Conservation (phyloP, 2,329 filamentous ascomycete genomes). For the Fusarium scirpi region DNA sequence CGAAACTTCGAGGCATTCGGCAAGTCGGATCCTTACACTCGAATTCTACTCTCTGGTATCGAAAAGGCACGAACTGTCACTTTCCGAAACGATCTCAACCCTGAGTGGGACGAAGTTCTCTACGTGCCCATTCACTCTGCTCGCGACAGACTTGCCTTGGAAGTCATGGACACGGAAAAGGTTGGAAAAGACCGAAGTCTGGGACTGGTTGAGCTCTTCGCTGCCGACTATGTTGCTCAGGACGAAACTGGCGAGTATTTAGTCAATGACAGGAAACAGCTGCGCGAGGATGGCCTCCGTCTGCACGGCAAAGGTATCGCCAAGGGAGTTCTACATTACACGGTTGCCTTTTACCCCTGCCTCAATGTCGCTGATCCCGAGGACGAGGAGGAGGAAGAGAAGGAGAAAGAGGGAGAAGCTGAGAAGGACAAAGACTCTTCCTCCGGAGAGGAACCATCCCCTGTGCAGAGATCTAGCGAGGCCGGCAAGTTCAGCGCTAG, state of each 20-base stretch:
- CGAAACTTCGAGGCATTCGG: slow-evolving; percentile 95
- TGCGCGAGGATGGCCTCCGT: slow-evolving; percentile 75
- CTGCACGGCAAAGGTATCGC: slow-evolving; percentile 77
- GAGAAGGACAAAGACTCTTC: slow-evolving; percentile 32
- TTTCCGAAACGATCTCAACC: slow-evolving; percentile 94
- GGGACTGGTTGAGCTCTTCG: slow-evolving; percentile 81
- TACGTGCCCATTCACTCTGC: slow-evolving; percentile 90
- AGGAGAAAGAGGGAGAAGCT: slow-evolving; percentile 48
- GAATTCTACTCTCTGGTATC: slow-evolving; percentile 88
- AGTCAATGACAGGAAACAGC: slow-evolving; percentile 79
- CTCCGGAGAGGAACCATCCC: slow-evolving; percentile 32
- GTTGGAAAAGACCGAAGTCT: slow-evolving; percentile 91
- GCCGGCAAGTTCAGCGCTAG: slow-evolving; percentile 61
- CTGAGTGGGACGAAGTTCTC: slow-evolving; percentile 94
- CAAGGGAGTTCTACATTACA: slow-evolving; percentile 87
- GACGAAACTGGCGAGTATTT: slow-evolving; percentile 84
- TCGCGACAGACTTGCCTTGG: slow-evolving; percentile 85
- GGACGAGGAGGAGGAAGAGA: slow-evolving; percentile 75
- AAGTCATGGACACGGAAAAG: slow-evolving; percentile 97
- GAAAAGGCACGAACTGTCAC: slow-evolving; percentile 94
- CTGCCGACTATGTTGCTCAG: slow-evolving; percentile 82
- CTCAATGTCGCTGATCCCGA: slow-evolving; percentile 90
- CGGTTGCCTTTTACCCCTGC: slow-evolving; percentile 89
- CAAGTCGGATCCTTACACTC: slow-evolving; percentile 95
- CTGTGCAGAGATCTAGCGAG: slow-evolving; percentile 40